These are phyloP conservation scores for Spinellus fusiger DNA, from an alignment of 192 early-diverging fungal genomes.

Conservation along the genomic window DNA sequence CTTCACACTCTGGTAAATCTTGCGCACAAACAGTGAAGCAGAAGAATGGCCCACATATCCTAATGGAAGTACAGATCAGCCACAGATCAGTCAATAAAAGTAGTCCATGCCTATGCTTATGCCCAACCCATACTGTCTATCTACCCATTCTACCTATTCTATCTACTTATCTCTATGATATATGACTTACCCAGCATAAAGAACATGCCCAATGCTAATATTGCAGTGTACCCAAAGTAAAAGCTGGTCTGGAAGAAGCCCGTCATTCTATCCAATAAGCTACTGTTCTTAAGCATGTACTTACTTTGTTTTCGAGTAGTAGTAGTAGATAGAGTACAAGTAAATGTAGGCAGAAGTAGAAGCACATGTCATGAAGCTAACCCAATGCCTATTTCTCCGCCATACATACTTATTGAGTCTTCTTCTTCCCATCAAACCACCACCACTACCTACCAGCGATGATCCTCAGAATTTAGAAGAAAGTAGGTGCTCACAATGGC, in stretches of 20 bases:
- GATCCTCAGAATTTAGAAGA: conserved; percentile 74
- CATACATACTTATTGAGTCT: not conserved
- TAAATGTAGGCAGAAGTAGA: conserved; percentile 73
- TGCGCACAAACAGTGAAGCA: conserved; percentile 57
- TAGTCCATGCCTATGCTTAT: too few species aligned
- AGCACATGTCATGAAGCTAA: conserved; percentile 67
- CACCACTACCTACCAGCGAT: conserved; percentile 51
- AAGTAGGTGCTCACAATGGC: conserved; percentile 72
- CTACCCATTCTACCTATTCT: not conserved
- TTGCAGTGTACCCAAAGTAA: conserved; percentile 74
- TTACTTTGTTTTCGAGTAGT: conserved; percentile 60
- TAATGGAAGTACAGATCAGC: conserved; percentile 9
- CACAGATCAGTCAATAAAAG: too few species aligned
- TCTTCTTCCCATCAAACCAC: not conserved
- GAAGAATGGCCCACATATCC: conserved; percentile 61
- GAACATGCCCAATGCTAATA: conserved; percentile 62
- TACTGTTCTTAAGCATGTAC: conserved; percentile 5
- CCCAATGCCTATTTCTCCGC: conserved; percentile 55
- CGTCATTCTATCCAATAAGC: conserved; percentile 55
- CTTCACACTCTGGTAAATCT: conserved; percentile 73
- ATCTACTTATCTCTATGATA: not conserved
- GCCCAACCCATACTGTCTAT: too few species aligned
- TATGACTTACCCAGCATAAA: conserved; percentile 52
- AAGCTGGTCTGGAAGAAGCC: conserved; percentile 73
- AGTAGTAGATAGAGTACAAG: conserved; percentile 77